These are phyloP conservation scores for Diaporthe amygdali DNA, from an alignment of 2,329 filamentous ascomycete species.

Conservation along the genomic window DNA sequence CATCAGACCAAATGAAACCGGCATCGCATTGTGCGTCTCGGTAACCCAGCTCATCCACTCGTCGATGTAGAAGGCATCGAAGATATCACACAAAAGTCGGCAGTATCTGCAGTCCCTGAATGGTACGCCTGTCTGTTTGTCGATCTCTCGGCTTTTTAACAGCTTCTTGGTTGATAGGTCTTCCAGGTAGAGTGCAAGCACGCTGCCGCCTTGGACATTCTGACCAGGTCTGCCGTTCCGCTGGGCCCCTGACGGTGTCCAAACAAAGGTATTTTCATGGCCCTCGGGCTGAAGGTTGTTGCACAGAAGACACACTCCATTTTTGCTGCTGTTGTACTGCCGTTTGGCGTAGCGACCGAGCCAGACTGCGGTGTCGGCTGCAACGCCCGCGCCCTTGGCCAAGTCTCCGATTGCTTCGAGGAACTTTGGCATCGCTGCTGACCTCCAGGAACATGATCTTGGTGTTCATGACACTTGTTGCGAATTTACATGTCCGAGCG, in stretches of 20 bases:
- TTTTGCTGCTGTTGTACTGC: not conserved
- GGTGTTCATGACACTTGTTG: not conserved
- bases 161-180: not conserved
- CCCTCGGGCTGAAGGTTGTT: not conserved
- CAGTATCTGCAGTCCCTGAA: not conserved
- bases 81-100: not conserved
- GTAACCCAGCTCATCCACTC: slow-evolving; percentile 12
- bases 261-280: not conserved
- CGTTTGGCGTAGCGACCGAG: not conserved
- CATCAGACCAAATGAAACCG: not conserved
- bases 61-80: not conserved
- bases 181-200: not conserved
- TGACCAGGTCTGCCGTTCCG: not conserved
- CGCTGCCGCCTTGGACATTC: not conserved
- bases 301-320: not conserved
- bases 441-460: too few species aligned
- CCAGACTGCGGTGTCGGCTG: not conserved
- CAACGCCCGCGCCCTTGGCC: not conserved
- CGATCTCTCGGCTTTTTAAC: not conserved
- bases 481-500: not conserved
- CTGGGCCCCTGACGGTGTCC: not conserved
- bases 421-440: not conserved
- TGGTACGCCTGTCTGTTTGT: not conserved
- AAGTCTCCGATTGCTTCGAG: not conserved
- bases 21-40: not conserved